Conservation (phyloP, 225 moss, liverwort and hornwort species). For the Lunularia cruciata region DNA sequence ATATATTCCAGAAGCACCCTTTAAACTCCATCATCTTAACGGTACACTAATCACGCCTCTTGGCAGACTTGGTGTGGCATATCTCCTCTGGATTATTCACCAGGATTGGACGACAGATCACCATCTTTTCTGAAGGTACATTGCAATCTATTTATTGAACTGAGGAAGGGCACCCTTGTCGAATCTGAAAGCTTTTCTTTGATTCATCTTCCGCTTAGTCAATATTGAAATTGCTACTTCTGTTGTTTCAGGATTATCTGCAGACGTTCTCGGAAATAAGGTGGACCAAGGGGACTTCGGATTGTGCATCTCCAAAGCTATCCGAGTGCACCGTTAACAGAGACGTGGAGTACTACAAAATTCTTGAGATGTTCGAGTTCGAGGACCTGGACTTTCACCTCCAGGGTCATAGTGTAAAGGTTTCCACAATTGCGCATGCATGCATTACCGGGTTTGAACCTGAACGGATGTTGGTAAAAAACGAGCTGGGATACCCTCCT, state of each 20-base stretch:
- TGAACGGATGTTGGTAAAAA: conserved; percentile 9
- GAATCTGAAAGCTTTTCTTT: no score
- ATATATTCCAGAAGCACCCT: no score
- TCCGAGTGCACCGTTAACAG: background rate
- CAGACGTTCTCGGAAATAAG: background rate
- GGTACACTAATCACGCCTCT: background rate
- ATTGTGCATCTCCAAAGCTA: background rate
- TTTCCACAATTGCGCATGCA: conserved; percentile 2
- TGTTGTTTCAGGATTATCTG: conserved; percentile 2
- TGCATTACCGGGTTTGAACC: conserved; percentile 12
- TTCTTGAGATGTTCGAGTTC: conserved; percentile 23
- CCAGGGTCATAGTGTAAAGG: background rate
- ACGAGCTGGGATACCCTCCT: background rate
- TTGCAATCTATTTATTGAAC: background rate
- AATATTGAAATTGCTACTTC: background rate
- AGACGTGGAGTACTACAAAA: background rate
- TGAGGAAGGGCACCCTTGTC: no score
- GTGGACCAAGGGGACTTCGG: conserved; percentile 8
- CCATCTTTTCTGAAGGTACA: conserved; percentile 17
- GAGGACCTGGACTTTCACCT: background rate
- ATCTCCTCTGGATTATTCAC: conserved; percentile 1
- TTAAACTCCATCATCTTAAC: no score
- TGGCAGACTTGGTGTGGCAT: conserved; percentile 28
- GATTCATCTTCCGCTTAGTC: no score
- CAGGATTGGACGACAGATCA: background rate